Base-by-base conservation (phyloP, 305 asterid genomes). In the Andrographis paniculata region DNA sequence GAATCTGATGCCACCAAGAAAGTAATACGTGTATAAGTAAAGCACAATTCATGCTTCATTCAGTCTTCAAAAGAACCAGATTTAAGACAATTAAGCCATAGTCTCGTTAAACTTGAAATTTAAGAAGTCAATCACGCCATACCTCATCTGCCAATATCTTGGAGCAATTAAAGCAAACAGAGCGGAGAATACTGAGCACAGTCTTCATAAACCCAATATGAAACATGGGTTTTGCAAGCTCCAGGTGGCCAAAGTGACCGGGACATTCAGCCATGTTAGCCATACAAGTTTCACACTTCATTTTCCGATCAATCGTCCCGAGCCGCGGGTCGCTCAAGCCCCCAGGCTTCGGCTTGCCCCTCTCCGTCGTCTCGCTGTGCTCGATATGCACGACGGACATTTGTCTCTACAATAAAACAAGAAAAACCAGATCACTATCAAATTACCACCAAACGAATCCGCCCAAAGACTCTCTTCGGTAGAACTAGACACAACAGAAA, bases 221-320 rank as follows among this genome's bases (percentile, higher is more conserved):
- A 67, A 69, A 91, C 95, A 91, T 91, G n/a, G 99, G 99, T 39
- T 91, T 91, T 0, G 99, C 99, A 2, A 91, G 89, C 85, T 91
- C 99, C 11, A 91, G 95, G 59, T 91, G 99, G 12, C 96, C 99
- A 16, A 91, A 91, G 58, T 91, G 99, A 27, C 99, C 99, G 1
- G 99, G 89, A 52, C 99, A 91, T 63, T 91, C 96, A 0, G 96
- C 99, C 99, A 91, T 91, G 53, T 66, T 87, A 7, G 94, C 81
- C 96, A 87, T 91, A 73, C 99, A 91, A 12, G 99, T 91, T 63
- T 87, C 99, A 20, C 99, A 91, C 74, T 91, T 91, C 82, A 79
- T 65, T 68, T 86, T 91, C 62, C 95, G 59, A 55, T 91, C 99
- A 54, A 91, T 91, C 4, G 99, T 91, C 59, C 99, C 99, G 9